Base-by-base conservation (phyloP, 768 basidiomycete genomes). In the Tricholoma furcatifolium region DNA sequence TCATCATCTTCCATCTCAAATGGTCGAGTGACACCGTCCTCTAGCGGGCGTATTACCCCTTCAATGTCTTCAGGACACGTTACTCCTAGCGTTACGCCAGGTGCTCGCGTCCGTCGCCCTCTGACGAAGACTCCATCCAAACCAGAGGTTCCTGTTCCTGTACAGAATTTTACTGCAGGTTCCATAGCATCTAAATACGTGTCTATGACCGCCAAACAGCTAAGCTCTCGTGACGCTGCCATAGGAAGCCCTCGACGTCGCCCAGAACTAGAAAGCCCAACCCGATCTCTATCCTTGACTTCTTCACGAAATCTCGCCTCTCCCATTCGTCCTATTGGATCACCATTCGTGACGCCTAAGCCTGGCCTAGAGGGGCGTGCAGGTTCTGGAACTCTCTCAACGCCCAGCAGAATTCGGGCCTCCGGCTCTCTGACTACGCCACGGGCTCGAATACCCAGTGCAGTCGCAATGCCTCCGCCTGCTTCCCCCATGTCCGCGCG, bases 161-260 rank as follows among this genome's bases (percentile, higher is more conserved):
- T 68, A 6, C 67, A 73, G 63, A 71, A 73, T 59, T 84, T 94
- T 53, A 91, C 92, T 3, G 84, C 84, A 6, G 92, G 92, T 3
- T 91, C 91, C 2, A 77, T 93, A 41, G 92, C 93, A 9, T 87
- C 88, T 39, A 89, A 87, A 66, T 94, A 93, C 65, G 74, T 87
- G 30, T 83, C 84, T 14, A 83, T 93, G 81, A 94, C 91, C 1
- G 92, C 92, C 0, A 83, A 87, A 63, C 89, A 93, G 60, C 78
- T 95, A 54, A 82, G 67, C 63, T 79, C 74, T 20, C 79, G 79
- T 46, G 70, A 70, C 52, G 56, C 62, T 41, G 57, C 54, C 41
- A 50, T 62, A 31, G 56, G 63, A 31, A 72, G 64, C 34, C 83
- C 73, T 1, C 65, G 62, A 17, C 50, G 52, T 14, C 54, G 47